A percentile compares a stretch with the other conserved stretches of the same genome.
These are phyloP conservation scores for Vairimorpha apis DNA, from an alignment of 371 early-diverging fungal genomes.

Conservation along the genomic window DNA sequence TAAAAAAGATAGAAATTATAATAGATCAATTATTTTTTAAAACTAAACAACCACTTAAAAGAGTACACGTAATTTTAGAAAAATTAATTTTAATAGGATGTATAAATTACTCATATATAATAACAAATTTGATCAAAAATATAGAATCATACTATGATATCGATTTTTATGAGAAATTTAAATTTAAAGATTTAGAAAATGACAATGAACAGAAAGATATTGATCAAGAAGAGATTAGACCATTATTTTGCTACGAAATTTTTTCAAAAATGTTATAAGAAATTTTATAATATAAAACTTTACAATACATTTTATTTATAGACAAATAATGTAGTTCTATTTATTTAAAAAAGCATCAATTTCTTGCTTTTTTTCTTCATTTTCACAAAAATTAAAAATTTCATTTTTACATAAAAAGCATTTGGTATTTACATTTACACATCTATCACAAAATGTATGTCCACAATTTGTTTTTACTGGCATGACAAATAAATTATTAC, in stretches of 20 bases:
- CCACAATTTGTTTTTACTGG: conserved; percentile 57
- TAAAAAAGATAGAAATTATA: neutral
- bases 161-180: conserved; percentile 40
- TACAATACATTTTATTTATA: neutral
- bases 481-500: conserved; percentile 53
- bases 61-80: conserved; percentile 33
- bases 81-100: conserved; percentile 28
- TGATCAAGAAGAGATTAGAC: conserved; percentile 4
- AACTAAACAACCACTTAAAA: conserved; percentile 39
- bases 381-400: conserved; percentile 11
- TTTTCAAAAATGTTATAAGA: conserved; percentile 27
- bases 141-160: conserved; percentile 28
- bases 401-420: conserved; percentile 55
- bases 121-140: conserved; percentile 16
- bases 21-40: conserved; percentile 40
- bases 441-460: conserved; percentile 60
- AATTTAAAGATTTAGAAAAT: neutral
- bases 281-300: neutral
- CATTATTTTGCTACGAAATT: conserved; percentile 24
- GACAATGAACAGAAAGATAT: conserved; percentile 16
- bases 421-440: conserved; percentile 34
- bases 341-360: conserved; percentile 22
- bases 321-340: neutral
- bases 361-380: conserved; percentile 9
- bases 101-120: conserved; percentile 17